Conservation (phyloP, 169 alveolate species). For the Neospora caninum region DNA sequence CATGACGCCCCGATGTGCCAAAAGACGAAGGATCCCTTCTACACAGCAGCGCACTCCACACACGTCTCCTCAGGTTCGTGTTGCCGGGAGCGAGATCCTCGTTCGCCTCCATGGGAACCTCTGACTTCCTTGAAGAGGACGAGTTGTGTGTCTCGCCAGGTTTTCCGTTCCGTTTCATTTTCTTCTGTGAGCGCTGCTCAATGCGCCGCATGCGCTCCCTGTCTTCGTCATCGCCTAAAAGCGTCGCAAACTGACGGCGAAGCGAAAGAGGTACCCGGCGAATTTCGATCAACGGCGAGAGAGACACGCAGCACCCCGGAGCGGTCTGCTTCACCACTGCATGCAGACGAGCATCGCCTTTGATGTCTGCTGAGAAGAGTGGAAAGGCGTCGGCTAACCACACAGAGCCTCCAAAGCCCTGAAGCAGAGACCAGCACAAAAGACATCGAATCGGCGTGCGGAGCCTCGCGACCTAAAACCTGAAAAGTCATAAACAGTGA, state of each 20-base stretch:
- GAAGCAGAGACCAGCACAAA: not conserved
- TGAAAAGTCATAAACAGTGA: too few relatives aligned
- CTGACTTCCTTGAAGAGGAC: not conserved
- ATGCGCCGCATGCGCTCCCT: not conserved
- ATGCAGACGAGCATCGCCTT: not conserved
- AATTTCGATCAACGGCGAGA: not conserved
- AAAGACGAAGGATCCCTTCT: not conserved
- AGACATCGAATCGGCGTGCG: too few relatives aligned
- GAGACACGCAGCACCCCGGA: not conserved
- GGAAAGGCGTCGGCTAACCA: not conserved
- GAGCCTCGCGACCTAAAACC: too few relatives aligned
- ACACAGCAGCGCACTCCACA: not conserved
- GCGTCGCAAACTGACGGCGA: not conserved
- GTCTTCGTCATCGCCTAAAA: not conserved
- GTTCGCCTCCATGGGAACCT: not conserved
- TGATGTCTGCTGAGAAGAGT: not conserved
- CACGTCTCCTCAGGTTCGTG: not conserved
- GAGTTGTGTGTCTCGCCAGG: not conserved
- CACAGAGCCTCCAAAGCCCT: conserved; percentile 17
- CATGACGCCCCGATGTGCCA: not conserved
- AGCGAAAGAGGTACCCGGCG: not conserved
- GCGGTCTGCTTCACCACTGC: not conserved
- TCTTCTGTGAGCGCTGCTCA: not conserved
- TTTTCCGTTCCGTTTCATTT: not conserved
- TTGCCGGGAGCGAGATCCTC: not conserved